Evolutionary conservation across 371 early-diverging fungal species (phyloP), one percentile per base, ranked within the genome.

Genomic region (Mortierella sp.): DNA sequence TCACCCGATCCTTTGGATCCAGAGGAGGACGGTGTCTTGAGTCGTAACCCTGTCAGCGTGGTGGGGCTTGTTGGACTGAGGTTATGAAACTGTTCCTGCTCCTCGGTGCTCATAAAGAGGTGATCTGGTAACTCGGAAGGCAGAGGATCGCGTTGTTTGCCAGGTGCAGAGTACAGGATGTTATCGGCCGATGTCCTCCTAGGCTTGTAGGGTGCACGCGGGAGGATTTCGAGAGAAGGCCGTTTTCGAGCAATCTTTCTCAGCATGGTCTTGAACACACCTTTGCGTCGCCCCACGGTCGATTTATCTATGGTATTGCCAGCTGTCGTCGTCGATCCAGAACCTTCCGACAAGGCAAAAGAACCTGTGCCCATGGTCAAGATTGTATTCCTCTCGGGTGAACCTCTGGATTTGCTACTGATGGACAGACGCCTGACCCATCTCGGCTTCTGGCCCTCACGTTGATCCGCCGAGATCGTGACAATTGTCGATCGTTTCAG

Each of bases 121-220:
- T 71, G 71, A 2, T 50, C 58, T 0, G 71, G 71, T 1, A 71
- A 24, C 19, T 71, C 66, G 3, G 57, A 57, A 1, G 61, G 62
- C 4, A 71, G 19, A 0, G 72, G 65, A 21, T 65, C 62, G 26
- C 71, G 64, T 41, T 71, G 61, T 19, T 54, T 21, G 10, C 70
- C 64, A 0, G 71, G 71, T 14, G 61, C 57, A 1, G 61, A 47
- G n/a, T 66, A 72, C 3, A 66, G 38, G 50, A 70, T 70, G 31
- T 70, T 42, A 23, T 70, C 71, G n/a, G 47, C 64, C 5, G 64
- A 54, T 1, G 60, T 43, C 13, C 64, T 48, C 12, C n/a, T 26
- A 3, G 60, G 67, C 21, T n/a, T 49, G 30, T 64, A 53, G 34
- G 19, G 24, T 1, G 24, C 14, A 13, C 7, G 39, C 19, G n/a